A percentile compares a stretch with the other conserved stretches of the same genome.
phyloP scores from a whole-genome alignment of 2,329 filamentous ascomycete species.

The Diaporthe helianthi region DNA sequence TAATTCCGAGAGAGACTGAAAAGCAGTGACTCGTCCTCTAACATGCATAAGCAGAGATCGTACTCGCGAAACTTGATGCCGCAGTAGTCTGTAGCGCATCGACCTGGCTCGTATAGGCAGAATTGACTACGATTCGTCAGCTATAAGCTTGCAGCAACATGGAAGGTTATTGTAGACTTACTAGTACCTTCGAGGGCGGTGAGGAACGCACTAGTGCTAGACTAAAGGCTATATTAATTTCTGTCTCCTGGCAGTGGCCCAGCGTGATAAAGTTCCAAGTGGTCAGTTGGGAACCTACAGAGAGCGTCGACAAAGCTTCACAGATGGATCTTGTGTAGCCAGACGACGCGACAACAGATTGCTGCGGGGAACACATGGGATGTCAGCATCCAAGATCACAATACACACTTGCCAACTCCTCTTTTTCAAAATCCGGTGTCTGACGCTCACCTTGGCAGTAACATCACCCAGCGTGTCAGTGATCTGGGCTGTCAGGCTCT shows the following conservation, averaged over 20 bases:
- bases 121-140: neutral
- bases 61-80: neutral
- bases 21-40: neutral
- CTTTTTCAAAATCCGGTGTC: no score
- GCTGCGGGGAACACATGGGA: neutral
- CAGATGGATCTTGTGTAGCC: conserved; percentile 27
- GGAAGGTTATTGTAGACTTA: neutral
- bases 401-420: neutral
- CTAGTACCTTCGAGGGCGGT: conserved; percentile 19
- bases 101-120: conserved; percentile 11
- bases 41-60: neutral
- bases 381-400: neutral
- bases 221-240: neutral
- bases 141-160: neutral
- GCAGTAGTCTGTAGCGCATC: conserved; percentile 6
- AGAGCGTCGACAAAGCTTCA: conserved; percentile 12
- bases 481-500: conserved; percentile 28
- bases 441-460: conserved; percentile 4
- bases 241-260: no score
- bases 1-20: neutral
- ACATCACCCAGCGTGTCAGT: conserved; percentile 20
- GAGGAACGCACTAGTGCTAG: neutral
- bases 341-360: conserved; percentile 22
- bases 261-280: no score
- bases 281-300: neutral